A percentile compares a stretch with the other conserved stretches of the same genome.
phyloP scores from a whole-genome alignment of 73 alveolate species.

The Halteria grandinella region DNA sequence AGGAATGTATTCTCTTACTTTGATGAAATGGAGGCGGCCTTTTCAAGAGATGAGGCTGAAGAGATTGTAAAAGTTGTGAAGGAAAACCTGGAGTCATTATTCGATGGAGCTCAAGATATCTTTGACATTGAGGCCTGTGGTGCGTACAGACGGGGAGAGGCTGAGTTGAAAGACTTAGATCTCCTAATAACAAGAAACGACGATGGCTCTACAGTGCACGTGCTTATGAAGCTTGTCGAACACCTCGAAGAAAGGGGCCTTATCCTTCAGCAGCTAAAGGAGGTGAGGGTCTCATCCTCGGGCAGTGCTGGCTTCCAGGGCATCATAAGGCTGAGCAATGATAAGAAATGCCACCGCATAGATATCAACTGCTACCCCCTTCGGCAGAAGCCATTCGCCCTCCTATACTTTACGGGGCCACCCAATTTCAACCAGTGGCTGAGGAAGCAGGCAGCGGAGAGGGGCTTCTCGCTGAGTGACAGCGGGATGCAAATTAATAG shows the following conservation, averaged over 20 bases:
- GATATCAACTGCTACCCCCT: conserved; percentile 14
- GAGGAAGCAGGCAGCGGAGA: background rate
- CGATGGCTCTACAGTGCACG: background rate
- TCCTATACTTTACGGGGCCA: conserved; percentile 32
- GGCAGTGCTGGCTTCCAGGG: conserved; percentile 10
- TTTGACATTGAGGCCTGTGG: conserved; percentile 16
- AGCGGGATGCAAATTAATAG: background rate
- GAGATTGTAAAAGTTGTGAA: background rate
- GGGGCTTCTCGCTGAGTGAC: conserved; percentile 28
- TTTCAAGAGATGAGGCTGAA: background rate
- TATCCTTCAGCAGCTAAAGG: background rate
- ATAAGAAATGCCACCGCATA: background rate
- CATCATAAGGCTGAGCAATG: background rate
- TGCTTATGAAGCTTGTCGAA: background rate
- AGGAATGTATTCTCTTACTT: too few species aligned
- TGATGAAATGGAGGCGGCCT: background rate
- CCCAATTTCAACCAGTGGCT: background rate
- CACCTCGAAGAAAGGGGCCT: background rate
- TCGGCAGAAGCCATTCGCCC: conserved; percentile 14
- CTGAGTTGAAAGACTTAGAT: background rate
- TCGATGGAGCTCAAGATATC: background rate
- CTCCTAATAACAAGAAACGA: background rate
- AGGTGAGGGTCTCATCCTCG: conserved; percentile 10
- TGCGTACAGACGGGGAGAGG: background rate
- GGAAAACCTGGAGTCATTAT: background rate